Conservation (phyloP, 2,329 filamentous ascomycete genomes). For the Cladosporium oxysporum region DNA sequence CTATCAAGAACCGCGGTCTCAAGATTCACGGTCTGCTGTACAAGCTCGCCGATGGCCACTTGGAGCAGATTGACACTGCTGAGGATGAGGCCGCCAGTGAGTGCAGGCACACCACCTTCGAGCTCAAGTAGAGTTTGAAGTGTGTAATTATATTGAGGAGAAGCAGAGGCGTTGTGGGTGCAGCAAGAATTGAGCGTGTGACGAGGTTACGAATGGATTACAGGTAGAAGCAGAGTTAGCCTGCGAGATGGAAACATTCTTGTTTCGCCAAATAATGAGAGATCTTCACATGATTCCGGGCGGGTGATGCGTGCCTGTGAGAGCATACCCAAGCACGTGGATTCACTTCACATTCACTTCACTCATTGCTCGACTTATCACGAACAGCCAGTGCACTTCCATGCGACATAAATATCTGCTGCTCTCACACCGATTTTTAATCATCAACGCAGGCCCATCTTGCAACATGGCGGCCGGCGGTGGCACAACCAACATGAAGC, state of each 20-base stretch:
- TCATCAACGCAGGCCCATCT: neutral
- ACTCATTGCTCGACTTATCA: neutral
- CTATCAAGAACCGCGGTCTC: slow-evolving; percentile 68
- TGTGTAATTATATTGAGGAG: neutral
- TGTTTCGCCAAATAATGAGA: neutral
- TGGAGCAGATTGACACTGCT: slow-evolving; percentile 52
- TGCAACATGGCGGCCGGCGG: neutral
- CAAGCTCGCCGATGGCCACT: slow-evolving; percentile 60
- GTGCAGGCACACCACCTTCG: slow-evolving; percentile 29
- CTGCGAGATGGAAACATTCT: neutral
- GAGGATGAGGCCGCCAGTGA: slow-evolving; percentile 34
- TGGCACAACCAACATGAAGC: neutral
- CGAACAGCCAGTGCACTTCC: neutral
- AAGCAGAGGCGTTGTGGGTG: neutral
- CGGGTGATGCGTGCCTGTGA: neutral
- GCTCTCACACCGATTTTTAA: neutral
- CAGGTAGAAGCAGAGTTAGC: neutral
- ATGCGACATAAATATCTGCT: neutral
- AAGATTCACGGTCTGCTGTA: slow-evolving; percentile 78
- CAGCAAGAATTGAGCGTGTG: slow-evolving; percentile 8
- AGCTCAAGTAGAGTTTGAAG: slow-evolving; percentile 24
- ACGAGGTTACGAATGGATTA: slow-evolving; percentile 11
- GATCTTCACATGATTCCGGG: neutral
- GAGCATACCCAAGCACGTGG: neutral
- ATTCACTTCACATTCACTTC: neutral